Percentiles rank a stretch among this genome's conserved stretches.
Evolutionary conservation across 345 rosid species (phyloP).

Genomic region (Fremontodendron californicum): DNA sequence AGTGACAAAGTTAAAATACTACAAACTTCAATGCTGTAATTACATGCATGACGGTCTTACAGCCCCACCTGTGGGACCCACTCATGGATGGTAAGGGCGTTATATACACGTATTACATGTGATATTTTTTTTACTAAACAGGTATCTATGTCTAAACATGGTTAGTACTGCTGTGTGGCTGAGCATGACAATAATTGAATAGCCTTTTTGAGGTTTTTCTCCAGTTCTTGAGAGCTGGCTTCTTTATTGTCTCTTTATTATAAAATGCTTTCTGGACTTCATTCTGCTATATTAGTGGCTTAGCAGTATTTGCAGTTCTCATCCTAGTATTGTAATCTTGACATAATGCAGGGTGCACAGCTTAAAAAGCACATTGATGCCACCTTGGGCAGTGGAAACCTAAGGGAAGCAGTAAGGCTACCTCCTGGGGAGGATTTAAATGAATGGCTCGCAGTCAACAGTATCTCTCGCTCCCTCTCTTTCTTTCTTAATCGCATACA

Average conservation of each 20-base stretch:
- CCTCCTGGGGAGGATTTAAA: slow-evolving; percentile 99
- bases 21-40: neutral
- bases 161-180: neutral
- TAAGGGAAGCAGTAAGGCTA: slow-evolving; percentile 97
- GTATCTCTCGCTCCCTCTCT: slow-evolving; percentile 37
- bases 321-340: slow-evolving; percentile 3
- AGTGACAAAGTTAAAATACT: neutral
- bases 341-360: slow-evolving; percentile 78
- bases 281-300: neutral
- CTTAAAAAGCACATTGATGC: slow-evolving; percentile 98
- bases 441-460: slow-evolving; percentile 99
- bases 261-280: slow-evolving; percentile 7
- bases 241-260: neutral
- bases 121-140: slow-evolving; percentile 1
- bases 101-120: slow-evolving; percentile 4
- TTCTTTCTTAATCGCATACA: neutral
- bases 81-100: slow-evolving; percentile 5
- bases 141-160: slow-evolving; percentile 7
- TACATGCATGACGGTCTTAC: neutral
- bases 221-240: slow-evolving; percentile 3
- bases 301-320: slow-evolving; percentile 2
- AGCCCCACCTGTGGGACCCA: slow-evolving; percentile 1
- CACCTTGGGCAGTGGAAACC: slow-evolving; percentile 93
- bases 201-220: slow-evolving; percentile 10
- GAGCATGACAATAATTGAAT: neutral